A percentile compares a stretch with the other conserved stretches of the same genome.
phyloP scores from a whole-genome alignment of 2,329 filamentous ascomycete species.

The Pyrenophora graminea region DNA sequence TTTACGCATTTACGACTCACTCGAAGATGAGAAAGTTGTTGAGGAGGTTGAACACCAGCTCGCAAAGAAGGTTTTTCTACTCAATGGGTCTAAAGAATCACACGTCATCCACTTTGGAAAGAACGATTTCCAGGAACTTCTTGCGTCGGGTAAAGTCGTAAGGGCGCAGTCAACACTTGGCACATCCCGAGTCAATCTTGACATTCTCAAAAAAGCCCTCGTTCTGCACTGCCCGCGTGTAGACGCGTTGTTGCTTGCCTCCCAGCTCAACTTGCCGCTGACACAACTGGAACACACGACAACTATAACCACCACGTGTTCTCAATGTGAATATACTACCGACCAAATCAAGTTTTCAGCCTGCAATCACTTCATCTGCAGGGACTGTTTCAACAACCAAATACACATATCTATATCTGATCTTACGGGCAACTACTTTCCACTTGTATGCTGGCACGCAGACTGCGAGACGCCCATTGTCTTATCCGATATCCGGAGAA shows the following conservation, averaged over 20 bases:
- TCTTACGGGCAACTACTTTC: conserved; percentile 8
- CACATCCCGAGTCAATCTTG: conserved; percentile 6
- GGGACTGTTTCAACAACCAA: conserved; percentile 20
- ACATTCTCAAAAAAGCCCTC: conserved; percentile 6
- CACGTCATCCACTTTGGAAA: not conserved
- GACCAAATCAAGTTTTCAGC: conserved; percentile 3
- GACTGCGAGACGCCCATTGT: conserved; percentile 8
- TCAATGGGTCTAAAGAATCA: not conserved
- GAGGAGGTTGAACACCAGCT: too few relatives aligned
- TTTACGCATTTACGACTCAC: conserved; percentile 8
- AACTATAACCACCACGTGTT: not conserved
- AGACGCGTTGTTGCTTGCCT: conserved; percentile 2
- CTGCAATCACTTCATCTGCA: conserved; percentile 22
- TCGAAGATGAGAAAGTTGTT: too few relatives aligned
- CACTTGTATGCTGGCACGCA: conserved; percentile 10
- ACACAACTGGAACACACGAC: not conserved
- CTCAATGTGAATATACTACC: conserved; percentile 4
- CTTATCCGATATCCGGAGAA: conserved; percentile 9
- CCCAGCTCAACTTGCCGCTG: conserved; percentile 1
- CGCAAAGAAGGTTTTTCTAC: not conserved
- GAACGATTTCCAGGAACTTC: not conserved
- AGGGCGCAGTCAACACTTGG: conserved; percentile 1
- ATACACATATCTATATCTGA: conserved; percentile 14
- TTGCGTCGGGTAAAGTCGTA: not conserved
- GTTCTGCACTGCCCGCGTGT: conserved; percentile 3